Conservation (phyloP, 257 asterid genomes). For the Solanum sejunctum region DNA sequence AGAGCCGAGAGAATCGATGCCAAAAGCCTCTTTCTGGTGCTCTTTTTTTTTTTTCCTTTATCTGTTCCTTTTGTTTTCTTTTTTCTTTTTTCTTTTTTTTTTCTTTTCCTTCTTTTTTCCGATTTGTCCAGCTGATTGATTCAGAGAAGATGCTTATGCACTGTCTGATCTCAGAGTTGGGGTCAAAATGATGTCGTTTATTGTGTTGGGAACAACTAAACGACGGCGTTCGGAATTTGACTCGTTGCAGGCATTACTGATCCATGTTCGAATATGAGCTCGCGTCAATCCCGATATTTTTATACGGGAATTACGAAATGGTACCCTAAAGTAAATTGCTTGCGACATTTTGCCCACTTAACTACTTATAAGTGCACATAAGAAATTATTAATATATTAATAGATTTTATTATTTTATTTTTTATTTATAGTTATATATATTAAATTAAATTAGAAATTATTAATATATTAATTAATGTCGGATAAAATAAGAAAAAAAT, state of each 20-base stretch:
- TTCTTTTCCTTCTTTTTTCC: background rate
- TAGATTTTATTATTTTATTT: no score
- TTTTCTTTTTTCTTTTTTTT: background rate
- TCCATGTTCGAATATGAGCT: background rate
- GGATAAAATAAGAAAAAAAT: no score
- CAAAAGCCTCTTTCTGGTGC: background rate
- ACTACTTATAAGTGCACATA: no score
- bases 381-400: no score
- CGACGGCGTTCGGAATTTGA: background rate
- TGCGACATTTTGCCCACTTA: background rate
- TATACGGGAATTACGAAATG: background rate
- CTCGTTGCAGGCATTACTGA: background rate
- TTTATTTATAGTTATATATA: no score
- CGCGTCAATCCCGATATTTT: background rate
- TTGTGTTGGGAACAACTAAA: background rate
- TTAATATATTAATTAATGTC: no score
- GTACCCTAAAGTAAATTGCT: background rate
- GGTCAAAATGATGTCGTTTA: background rate
- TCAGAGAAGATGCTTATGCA: background rate
- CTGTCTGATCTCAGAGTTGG: background rate
- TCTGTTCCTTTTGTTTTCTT: background rate
- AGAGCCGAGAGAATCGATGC: constrained; percentile 9
- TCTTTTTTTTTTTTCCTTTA: background rate
- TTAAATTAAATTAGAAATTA: no score
- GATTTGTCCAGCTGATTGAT: constrained; percentile 21